phyloP scores from a whole-genome alignment of 2,329 filamentous ascomycete species.

The Lachnellula hyalina region DNA sequence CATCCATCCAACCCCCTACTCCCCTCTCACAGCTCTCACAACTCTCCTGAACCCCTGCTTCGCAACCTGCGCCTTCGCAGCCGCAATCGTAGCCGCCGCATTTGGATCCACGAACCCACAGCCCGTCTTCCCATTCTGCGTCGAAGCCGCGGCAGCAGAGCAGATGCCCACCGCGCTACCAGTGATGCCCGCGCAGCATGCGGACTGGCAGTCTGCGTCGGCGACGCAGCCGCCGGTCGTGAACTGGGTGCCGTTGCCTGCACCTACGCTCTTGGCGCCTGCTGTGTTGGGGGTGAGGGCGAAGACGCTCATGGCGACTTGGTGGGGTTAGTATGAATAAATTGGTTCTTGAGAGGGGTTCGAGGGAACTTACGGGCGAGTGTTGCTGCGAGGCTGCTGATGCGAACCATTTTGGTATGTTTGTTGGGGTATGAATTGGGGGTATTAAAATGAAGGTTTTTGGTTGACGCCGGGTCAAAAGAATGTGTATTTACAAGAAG shows the following conservation, averaged over 20 bases:
- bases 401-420: slow-evolving; percentile 33
- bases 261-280: slow-evolving; percentile 33
- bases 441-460: background rate
- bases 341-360: background rate
- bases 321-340: background rate
- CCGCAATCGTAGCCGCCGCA: slow-evolving; percentile 21
- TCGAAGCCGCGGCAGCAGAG: slow-evolving; percentile 32
- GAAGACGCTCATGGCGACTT: slow-evolving; percentile 29
- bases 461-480: background rate
- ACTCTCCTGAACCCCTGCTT: slow-evolving; percentile 33
- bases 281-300: slow-evolving; percentile 34
- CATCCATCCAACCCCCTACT: background rate
- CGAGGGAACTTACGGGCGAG: slow-evolving; percentile 28
- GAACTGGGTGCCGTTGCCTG: slow-evolving; percentile 33
- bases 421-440: background rate
- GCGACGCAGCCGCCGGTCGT: slow-evolving; percentile 35
- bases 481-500: background rate
- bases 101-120: slow-evolving; percentile 36
- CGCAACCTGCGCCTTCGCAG: slow-evolving; percentile 22
- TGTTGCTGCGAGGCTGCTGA: slow-evolving; percentile 25
- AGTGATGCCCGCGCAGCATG: slow-evolving; percentile 31
- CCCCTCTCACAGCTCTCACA: background rate
- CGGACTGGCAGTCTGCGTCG: slow-evolving; percentile 33
- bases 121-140: slow-evolving; percentile 35
- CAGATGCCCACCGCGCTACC: slow-evolving; percentile 30